These are phyloP conservation scores for Lactarius pseudohatsudake DNA, from an alignment of 768 basidiomycete species.

Conservation along the genomic window DNA sequence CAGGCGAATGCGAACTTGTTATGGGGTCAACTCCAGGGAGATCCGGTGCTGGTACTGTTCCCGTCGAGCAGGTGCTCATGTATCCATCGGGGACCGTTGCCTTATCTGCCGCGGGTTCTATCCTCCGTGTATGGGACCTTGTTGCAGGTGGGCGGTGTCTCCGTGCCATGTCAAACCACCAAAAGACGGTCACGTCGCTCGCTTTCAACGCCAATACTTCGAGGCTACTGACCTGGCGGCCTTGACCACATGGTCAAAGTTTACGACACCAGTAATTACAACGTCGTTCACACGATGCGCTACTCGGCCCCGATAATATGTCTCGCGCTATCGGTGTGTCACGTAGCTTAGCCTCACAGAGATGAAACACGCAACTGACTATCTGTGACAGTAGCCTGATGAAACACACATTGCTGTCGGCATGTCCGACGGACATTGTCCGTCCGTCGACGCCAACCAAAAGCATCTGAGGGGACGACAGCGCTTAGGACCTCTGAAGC, in stretches of 20 bases:
- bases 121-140: constrained; percentile 93
- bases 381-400: constrained; percentile 65
- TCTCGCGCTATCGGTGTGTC: constrained; percentile 84
- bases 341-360: background rate
- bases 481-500: constrained; percentile 38
- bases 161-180: constrained; percentile 93
- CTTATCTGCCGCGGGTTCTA: constrained; percentile 86
- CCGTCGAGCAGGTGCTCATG: constrained; percentile 91
- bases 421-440: constrained; percentile 99
- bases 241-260: constrained; percentile 99
- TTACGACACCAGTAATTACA: constrained; percentile 91
- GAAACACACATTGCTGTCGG: constrained; percentile 95
- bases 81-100: constrained; percentile 88
- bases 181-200: constrained; percentile 93
- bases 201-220: constrained; percentile 75
- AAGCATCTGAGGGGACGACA: constrained; percentile 54
- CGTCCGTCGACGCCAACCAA: constrained; percentile 84
- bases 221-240: constrained; percentile 84
- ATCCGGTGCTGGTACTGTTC: constrained; percentile 41
- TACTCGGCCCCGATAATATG: constrained; percentile 92
- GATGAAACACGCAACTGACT: constrained; percentile 20
- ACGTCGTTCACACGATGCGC: constrained; percentile 97
- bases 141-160: constrained; percentile 88
- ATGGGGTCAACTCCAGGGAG: constrained; percentile 50
- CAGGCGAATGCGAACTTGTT: constrained; percentile 79